Conservation (phyloP, 2,329 filamentous ascomycete species). For the Pseudogymnoascus destructans region DNA sequence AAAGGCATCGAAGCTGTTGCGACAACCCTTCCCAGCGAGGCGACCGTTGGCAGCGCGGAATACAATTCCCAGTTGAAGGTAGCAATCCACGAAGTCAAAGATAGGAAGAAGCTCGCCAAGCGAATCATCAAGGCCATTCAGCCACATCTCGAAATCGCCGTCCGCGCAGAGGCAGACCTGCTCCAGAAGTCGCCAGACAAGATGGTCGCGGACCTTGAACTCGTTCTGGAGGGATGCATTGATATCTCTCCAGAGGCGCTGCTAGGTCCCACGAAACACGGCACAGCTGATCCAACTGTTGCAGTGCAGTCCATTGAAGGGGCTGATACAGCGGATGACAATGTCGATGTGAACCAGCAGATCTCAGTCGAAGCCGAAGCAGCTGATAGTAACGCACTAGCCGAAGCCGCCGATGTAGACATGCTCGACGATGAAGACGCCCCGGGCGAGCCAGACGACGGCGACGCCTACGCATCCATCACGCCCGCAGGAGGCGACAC, state of each 20-base stretch:
- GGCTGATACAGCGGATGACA: conserved; percentile 20
- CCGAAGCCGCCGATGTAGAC: conserved; percentile 19
- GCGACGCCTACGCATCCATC: conserved; percentile 14
- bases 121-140: conserved; percentile 77
- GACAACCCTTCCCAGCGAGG: conserved; percentile 14
- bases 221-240: conserved; percentile 49
- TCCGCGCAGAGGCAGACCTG: conserved; percentile 71
- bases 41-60: conserved; percentile 24
- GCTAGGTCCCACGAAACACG: conserved; percentile 33
- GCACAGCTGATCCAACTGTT: neutral
- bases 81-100: conserved; percentile 52
- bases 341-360: conserved; percentile 20
- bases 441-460: conserved; percentile 12
- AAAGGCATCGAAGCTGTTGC: conserved; percentile 31
- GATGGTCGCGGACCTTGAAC: conserved; percentile 60
- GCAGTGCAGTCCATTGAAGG: conserved; percentile 16
- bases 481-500: neutral
- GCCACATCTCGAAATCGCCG: conserved; percentile 60
- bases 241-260: conserved; percentile 30
- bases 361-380: conserved; percentile 29
- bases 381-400: conserved; percentile 30
- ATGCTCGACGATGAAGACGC: conserved; percentile 19
- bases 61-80: conserved; percentile 26
- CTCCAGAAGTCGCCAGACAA: conserved; percentile 55
- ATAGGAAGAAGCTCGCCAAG: conserved; percentile 75